Conservation (phyloP, 2,329 filamentous ascomycete species). For the Ophiostoma novo-ulmi region DNA sequence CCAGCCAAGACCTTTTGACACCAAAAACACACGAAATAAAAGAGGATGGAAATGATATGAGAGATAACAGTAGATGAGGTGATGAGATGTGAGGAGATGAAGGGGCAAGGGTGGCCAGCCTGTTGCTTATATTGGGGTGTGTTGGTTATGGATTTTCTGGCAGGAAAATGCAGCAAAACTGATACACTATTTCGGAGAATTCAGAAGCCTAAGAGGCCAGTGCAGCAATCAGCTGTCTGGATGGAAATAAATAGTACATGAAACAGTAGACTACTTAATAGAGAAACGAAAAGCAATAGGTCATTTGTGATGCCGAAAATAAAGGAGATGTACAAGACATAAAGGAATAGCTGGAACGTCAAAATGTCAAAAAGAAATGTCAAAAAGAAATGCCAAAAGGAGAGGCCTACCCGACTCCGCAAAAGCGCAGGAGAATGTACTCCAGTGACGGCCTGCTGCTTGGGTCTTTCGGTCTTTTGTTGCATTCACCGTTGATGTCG, state of each 20-base stretch:
- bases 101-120: background rate
- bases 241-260: background rate
- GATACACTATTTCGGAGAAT: constrained; percentile 4
- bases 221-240: background rate
- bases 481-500: constrained; percentile 9
- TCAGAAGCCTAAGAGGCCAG: background rate
- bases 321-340: background rate
- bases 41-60: background rate
- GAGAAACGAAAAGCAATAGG: background rate
- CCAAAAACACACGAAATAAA: background rate
- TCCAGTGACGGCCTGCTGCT: background rate
- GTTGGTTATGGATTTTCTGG: background rate
- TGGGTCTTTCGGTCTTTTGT: background rate
- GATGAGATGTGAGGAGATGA: background rate
- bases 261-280: background rate
- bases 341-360: too few relatives aligned
- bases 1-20: background rate
- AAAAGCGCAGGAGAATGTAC: background rate
- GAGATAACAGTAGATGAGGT: background rate
- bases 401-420: background rate
- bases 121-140: background rate
- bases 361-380: background rate
- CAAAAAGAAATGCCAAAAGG: background rate
- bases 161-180: background rate
- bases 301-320: background rate